Evolutionary conservation across 164 flowering plant genomes (phyloP).

Genomic region (Chimonanthus salicifolius): DNA sequence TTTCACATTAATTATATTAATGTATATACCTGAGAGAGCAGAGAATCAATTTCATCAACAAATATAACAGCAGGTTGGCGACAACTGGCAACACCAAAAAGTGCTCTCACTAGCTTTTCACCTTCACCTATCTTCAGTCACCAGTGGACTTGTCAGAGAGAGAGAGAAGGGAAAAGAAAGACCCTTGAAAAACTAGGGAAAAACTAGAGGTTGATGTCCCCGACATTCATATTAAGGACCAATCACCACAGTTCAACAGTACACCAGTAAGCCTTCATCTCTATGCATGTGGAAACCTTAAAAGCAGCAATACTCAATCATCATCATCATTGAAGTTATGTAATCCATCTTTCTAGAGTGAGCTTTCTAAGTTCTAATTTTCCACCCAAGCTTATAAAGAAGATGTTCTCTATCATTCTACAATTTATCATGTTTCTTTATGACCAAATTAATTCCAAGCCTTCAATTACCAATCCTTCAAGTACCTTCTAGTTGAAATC

Average conservation of each 20-base stretch:
- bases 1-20: too few relatives aligned
- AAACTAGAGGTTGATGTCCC: background rate
- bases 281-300: background rate
- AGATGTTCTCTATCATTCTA: too few relatives aligned
- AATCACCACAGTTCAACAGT: background rate
- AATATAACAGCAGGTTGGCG: conserved; percentile 99
- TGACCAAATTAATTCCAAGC: too few relatives aligned
- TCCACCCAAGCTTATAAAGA: too few relatives aligned
- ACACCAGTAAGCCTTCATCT: background rate
- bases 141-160: conserved; percentile 2
- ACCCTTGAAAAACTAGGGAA: too few relatives aligned
- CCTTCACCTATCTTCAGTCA: conserved; percentile 88
- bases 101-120: conserved; percentile 96
- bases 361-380: too few relatives aligned
- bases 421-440: too few relatives aligned
- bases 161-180: background rate
- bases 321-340: too few relatives aligned
- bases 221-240: background rate
- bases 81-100: conserved; percentile 98
- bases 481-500: too few relatives aligned
- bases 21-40: conserved; percentile 76
- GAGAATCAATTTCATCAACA: conserved; percentile 98
- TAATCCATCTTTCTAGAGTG: too few relatives aligned
- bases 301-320: background rate
- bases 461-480: too few relatives aligned